Evolutionary conservation across 345 rosid species (phyloP).

Genomic region (Fremontodendron californicum): DNA sequence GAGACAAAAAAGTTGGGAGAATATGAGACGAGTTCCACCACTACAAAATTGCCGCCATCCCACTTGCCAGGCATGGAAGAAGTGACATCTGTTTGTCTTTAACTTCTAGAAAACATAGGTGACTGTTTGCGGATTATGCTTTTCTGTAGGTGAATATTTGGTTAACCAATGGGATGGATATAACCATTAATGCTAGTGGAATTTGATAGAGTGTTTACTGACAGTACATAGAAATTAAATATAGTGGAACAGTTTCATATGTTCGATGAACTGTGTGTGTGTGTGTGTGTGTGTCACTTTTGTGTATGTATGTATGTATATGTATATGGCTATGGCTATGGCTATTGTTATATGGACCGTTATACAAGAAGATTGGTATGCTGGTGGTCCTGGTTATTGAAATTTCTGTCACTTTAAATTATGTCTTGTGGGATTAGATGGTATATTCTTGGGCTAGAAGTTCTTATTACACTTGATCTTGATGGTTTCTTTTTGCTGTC

Average conservation of each 20-base stretch:
- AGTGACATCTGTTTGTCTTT: neutral
- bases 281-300: neutral
- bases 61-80: neutral
- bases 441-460: neutral
- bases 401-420: neutral
- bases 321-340: too few relatives aligned
- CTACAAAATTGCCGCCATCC: neutral
- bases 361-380: neutral
- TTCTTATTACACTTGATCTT: slow-evolving; percentile 15
- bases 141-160: neutral
- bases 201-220: neutral
- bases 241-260: neutral
- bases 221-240: neutral
- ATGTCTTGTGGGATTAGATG: neutral
- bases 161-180: neutral
- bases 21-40: neutral
- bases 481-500: slow-evolving; percentile 18
- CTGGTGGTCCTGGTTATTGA: neutral
- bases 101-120: neutral
- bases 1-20: neutral
- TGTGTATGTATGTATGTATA: neutral
- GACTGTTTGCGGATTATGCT: neutral
- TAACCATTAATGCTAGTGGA: neutral
- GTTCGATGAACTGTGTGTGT: neutral
- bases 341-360: neutral